These are phyloP conservation scores for Lactarius hengduanensis DNA, from an alignment of 768 basidiomycete species.

Conservation along the genomic window DNA sequence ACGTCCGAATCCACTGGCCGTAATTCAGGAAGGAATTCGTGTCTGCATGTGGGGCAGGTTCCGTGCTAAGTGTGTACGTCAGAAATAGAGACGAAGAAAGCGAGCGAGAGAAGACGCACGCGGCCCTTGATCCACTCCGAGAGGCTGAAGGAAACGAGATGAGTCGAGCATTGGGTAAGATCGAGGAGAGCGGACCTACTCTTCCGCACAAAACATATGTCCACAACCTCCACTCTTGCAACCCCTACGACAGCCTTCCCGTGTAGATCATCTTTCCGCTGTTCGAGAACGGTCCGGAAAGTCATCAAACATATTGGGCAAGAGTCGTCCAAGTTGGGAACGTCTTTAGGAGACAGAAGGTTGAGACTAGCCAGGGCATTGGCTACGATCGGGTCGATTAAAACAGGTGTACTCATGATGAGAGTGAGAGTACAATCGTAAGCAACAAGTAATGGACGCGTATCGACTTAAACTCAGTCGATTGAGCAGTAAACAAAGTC, in stretches of 20 bases:
- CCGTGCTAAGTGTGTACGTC: conserved; percentile 51
- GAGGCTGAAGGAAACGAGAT: conserved; percentile 41
- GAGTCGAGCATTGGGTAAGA: conserved; percentile 1
- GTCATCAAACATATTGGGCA: conserved; percentile 67
- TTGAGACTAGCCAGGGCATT: conserved; percentile 20
- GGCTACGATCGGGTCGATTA: conserved; percentile 10
- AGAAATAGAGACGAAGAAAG: neutral
- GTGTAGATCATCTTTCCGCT: conserved; percentile 21
- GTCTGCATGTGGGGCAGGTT: conserved; percentile 66
- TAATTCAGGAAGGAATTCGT: conserved; percentile 54
- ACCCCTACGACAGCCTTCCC: conserved; percentile 40
- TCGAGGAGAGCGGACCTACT: conserved; percentile 43
- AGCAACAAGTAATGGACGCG: conserved; percentile 2
- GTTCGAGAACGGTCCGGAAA: conserved; percentile 46
- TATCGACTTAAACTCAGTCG: neutral
- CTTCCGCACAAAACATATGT: conserved; percentile 65
- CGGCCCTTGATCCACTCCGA: conserved; percentile 62
- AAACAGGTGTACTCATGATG: conserved; percentile 9
- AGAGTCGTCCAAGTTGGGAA: conserved; percentile 43
- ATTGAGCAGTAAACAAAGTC: conserved; percentile 26
- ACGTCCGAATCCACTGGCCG: conserved; percentile 54
- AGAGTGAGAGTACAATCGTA: neutral
- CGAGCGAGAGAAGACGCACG: conserved; percentile 39
- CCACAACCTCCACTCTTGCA: conserved; percentile 61
- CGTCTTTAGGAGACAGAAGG: conserved; percentile 15